Conservation (phyloP, 495 filamentous ascomycete species). For the Aspergillus kassunensis region DNA sequence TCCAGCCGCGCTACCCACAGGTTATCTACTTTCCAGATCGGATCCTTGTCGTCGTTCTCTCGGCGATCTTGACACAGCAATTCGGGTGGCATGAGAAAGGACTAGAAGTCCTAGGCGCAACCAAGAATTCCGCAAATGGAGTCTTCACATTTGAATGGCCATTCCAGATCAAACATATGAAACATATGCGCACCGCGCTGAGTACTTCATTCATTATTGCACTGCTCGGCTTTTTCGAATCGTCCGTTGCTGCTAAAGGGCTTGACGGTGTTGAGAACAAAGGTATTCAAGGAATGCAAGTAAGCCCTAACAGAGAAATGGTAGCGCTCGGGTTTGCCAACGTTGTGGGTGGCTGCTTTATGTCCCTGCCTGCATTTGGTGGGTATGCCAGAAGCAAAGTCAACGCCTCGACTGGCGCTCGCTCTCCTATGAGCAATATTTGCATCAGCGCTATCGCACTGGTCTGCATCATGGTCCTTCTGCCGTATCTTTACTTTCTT, state of each 20-base stretch:
- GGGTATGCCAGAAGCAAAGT: slow-evolving; percentile 96
- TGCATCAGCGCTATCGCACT: slow-evolving; percentile 79
- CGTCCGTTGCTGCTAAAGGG: slow-evolving; percentile 93
- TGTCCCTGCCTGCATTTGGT: slow-evolving; percentile 87
- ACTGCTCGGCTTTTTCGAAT: slow-evolving; percentile 96
- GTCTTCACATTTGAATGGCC: slow-evolving; percentile 83
- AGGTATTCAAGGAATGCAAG: slow-evolving; percentile 66
- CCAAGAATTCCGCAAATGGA: slow-evolving; percentile 56
- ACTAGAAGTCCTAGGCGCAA: slow-evolving; percentile 76
- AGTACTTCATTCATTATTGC: slow-evolving; percentile 92
- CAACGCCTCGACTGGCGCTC: slow-evolving; percentile 85
- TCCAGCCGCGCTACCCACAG: slow-evolving; percentile 75
- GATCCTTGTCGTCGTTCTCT: slow-evolving; percentile 83
- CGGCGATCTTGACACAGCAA: slow-evolving; percentile 74
- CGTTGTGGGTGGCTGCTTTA: slow-evolving; percentile 84
- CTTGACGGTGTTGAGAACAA: slow-evolving; percentile 57
- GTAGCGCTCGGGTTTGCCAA: slow-evolving; percentile 91
- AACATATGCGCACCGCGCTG: slow-evolving; percentile 80
- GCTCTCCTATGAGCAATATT: slow-evolving; percentile 87
- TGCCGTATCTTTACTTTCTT: slow-evolving; percentile 92
- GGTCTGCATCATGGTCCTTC: slow-evolving; percentile 69
- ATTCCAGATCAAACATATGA: slow-evolving; percentile 67
- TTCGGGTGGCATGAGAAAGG: slow-evolving; percentile 78
- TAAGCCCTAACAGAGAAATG: slow-evolving; percentile 92
- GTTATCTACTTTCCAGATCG: slow-evolving; percentile 92